phyloP scores from a whole-genome alignment of 169 alveolate species.

The Perkinsus olseni region DNA sequence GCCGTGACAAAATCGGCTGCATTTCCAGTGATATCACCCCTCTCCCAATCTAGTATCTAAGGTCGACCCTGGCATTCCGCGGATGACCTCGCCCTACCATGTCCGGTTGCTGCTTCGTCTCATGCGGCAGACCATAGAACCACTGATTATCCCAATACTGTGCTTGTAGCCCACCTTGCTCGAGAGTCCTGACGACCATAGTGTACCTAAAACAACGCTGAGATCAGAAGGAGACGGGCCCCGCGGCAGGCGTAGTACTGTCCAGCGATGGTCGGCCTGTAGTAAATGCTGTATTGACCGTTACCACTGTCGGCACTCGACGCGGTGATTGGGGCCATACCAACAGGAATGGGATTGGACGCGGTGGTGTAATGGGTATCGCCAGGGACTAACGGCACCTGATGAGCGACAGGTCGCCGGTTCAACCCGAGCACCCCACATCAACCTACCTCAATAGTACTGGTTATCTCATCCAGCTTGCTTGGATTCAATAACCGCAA shows the following conservation, averaged over 20 bases:
- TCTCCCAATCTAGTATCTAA: background rate
- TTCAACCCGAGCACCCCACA: background rate
- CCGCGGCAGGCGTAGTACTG: background rate
- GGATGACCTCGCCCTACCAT: too few species aligned
- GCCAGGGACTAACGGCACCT: background rate
- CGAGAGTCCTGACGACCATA: background rate
- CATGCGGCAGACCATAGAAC: conserved; percentile 10
- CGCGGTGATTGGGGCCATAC: background rate
- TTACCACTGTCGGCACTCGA: background rate
- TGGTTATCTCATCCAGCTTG: background rate
- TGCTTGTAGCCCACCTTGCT: conserved; percentile 10
- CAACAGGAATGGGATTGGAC: background rate
- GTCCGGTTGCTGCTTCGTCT: conserved; percentile 5
- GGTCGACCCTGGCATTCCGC: too few species aligned
- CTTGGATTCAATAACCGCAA: background rate
- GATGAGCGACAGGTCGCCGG: background rate
- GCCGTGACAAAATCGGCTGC: conserved; percentile 1
- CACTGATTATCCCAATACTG: conserved; percentile 19
- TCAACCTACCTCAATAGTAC: background rate
- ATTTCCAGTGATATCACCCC: background rate
- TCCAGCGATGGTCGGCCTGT: background rate
- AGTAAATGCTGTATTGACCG: background rate
- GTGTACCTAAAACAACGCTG: background rate
- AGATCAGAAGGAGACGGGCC: background rate
- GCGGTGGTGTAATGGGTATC: background rate